Base-by-base conservation (phyloP, 2,329 filamentous ascomycete species). In the Alternaria arbusti region DNA sequence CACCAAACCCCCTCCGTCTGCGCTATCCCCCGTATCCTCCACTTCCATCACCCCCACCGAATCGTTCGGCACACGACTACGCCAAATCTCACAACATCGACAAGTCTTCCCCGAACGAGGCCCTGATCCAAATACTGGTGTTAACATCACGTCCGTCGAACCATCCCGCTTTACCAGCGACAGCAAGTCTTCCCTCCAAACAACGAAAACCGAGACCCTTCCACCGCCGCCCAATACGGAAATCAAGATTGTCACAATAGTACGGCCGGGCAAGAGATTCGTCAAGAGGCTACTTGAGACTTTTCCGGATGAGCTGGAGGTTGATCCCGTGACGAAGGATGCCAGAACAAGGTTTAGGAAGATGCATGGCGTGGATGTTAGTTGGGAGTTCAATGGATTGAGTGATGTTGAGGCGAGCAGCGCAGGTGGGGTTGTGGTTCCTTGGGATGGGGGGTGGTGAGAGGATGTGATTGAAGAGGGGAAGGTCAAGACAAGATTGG, bases 281-380 rank as follows among this genome's bases (percentile, higher is more conserved):
- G 84, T 86, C 32, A 78, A 80, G 56, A 78, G 81, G 61, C 81
- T 84, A 36, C 75, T 77, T n/a, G 81, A 85, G 28, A 81, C 84
- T 74, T 86, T 87, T 67, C 80, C 89, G 15, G 87, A 88, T 57
- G 86, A 88, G 66, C 80, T 83, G 50, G 68, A 47, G 9, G 65
- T 76, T 23, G 76, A 78, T 59, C 65, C 15, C 4, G 52, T 69
- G 40, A 69, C 69, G 7, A 71, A 74, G 9, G 77, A 79, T 66
- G 77, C 76, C 7, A 60, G 78, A 59, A 80, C 77, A 3, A 50
- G 69, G 60, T 80, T 79, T 46, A 57, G 74, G 32, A 73, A 63
- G 40, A 43, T 78, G 49, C 70, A 74, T 64, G 75, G 76, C 1
- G 69, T 73, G 10, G 76, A 79, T 17, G 71, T 79, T 3, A 73